Base-by-base conservation (phyloP, 129 eudicot species). In the Oenanthe sinensis region DNA sequence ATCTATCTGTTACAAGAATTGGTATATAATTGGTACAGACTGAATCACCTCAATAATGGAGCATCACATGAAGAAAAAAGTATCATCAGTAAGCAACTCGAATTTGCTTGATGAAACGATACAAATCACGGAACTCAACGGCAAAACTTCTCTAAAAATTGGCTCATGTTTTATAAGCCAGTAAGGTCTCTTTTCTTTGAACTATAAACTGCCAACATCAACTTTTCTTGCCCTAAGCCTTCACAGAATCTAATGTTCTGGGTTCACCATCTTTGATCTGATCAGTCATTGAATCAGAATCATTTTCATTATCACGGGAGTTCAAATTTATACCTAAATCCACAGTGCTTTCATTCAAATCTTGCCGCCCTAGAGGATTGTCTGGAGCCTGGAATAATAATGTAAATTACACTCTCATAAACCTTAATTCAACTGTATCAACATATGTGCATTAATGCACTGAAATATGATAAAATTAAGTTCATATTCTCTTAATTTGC, bases 321-420 rank as follows among this genome's bases (percentile, higher is more conserved):
- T 92, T 91, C 84, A 88, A 77, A 43, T 91, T 97, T 86, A 95
- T 52, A 75, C 89, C 86, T 84, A 90, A 80, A 78, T 87, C 96
- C 86, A 90, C 83, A 22, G 93, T 86, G 86, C 91, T 89, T 71
- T 85, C 91, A 30, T 95, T 92, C 40, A 95, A 88, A 86, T 90
- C 97, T 54, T 92, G 99, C 69, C 97, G 87, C 77, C 78, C 91
- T 8, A 78, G 82, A 63, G 86, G 88, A 58, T 75, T 81, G 47
- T 87, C 90, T 16, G 80, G 44, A 73, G 46, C 88, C 98, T 93
- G 85, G 71, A 68, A 81, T 24, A 71, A 71, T 8, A 42, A 76
- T 12, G n/a, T 37, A 33, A 37, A 48, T 79, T 52, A 45, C 2
- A 12, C 67, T 74, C 30, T 3, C 30, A 22, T 43, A 13, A 22